Percentiles rank a stretch among this genome's conserved stretches.
Evolutionary conservation across 2,329 filamentous ascomycete species (phyloP).

Genomic region (Botrytis sinoallii): DNA sequence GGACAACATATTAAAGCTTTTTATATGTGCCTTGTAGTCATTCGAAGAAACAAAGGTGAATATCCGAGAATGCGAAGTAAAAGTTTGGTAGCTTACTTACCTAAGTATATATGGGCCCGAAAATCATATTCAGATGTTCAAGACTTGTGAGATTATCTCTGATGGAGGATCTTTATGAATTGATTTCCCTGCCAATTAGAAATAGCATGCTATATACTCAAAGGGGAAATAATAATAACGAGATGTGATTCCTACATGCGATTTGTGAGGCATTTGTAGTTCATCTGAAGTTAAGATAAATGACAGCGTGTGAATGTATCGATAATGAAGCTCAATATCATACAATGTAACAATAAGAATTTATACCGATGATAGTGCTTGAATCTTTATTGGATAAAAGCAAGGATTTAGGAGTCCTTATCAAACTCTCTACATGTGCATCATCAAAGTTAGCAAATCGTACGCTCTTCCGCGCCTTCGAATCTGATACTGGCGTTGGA

Average conservation of each 20-base stretch:
- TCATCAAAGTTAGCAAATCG: background rate
- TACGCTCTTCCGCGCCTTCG: background rate
- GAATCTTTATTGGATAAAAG: background rate
- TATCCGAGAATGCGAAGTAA: background rate
- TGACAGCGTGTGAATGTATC: background rate
- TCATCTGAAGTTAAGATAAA: background rate
- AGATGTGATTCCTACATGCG: background rate
- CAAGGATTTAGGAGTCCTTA: fast-evolving
- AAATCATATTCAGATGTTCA: background rate
- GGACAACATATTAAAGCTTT: background rate
- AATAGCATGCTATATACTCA: background rate
- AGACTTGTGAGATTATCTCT: background rate
- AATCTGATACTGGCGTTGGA: no score
- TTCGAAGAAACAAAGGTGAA: background rate
- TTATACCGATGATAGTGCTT: fast-evolving
- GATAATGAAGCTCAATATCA: fast-evolving
- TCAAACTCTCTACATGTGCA: background rate
- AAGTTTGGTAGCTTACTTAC: background rate
- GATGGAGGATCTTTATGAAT: background rate
- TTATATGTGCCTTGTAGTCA: background rate
- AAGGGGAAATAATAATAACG: fast-evolving
- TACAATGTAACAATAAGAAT: background rate
- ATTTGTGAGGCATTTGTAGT: background rate
- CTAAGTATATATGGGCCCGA: background rate
- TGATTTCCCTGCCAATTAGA: fast-evolving